Base-by-base conservation (phyloP, 2,329 filamentous ascomycete genomes). In the Diaporthe capsici region DNA sequence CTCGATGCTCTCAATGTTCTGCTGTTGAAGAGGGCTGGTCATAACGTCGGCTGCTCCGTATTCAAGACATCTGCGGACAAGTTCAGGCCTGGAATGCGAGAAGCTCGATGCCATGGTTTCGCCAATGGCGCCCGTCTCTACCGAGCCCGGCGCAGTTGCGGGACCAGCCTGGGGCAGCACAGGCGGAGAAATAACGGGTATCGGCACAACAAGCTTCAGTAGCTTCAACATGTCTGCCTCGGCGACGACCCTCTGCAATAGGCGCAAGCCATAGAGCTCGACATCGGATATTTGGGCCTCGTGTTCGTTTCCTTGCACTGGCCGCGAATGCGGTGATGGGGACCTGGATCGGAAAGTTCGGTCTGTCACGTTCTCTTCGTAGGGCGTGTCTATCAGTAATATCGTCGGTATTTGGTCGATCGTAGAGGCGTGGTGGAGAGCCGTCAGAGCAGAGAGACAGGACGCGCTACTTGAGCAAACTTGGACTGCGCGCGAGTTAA, bases 41-140 rank as follows among this genome's bases (percentile, higher is more conserved):
- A 98, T 88, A 67, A 98, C 94, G 84, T 98, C 96, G 42, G 94
- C 89, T 15, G 96, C 96, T 49, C 97, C 97, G 5, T 94, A 91
- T 81, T 98, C 95, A 34, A 98, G 86, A 81, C 95, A 98, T 80
- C 89, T 91, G 79, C 92, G 58, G 67, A 77, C 47, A 20, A 77
- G 49, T 42, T 74, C 74, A 22, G 76, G 74, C 44, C 74, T 68
- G 31, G 51, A 28, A 13, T 72, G 49, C 13, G 71, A 73, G 28
- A 47, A 53, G 25, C 47, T 60, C 31, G 72, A 72, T 42, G 57
- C 44, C 17, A 44, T 61, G 34, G 71, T 74, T 37, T 60, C 72
- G 22, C 65, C 75, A 9, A 71, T 63, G 49, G 47, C 70, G 39
- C 61, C 73, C 9, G 42, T 51, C 39, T 73, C 68, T 37, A 49